Evolutionary conservation across 345 rosid species (phyloP).

Genomic region (Camelina sativa): DNA sequence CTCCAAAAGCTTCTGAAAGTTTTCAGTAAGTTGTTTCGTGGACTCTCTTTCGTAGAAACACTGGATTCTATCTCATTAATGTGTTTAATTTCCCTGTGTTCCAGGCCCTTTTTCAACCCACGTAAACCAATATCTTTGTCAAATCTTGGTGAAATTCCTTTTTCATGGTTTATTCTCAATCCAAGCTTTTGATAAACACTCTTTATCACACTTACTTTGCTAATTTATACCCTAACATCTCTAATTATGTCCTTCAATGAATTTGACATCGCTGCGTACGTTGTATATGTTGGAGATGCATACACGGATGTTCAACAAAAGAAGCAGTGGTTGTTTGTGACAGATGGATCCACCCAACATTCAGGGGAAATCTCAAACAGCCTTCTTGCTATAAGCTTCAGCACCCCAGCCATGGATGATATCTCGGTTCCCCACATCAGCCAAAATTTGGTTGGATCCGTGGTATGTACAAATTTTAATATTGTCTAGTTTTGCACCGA

Average conservation of each 20-base stretch:
- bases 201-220: slow-evolving; percentile 8
- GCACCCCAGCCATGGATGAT: slow-evolving; percentile 57
- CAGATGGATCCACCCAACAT: slow-evolving; percentile 63
- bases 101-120: slow-evolving; percentile 89
- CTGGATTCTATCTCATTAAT: slow-evolving; percentile 26
- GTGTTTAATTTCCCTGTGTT: slow-evolving; percentile 23
- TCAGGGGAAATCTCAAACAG: slow-evolving; percentile 57
- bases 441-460: slow-evolving; percentile 78
- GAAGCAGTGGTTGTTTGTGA: slow-evolving; percentile 94
- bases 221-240: slow-evolving; percentile 8
- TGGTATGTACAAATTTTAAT: slow-evolving; percentile 54
- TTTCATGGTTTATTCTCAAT: slow-evolving; percentile 21
- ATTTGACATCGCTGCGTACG: slow-evolving; percentile 77
- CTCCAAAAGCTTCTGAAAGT: slow-evolving; percentile 50
- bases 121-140: slow-evolving; percentile 63
- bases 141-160: slow-evolving; percentile 73
- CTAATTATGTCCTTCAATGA: slow-evolving; percentile 52
- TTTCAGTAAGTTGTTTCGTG: slow-evolving; percentile 58
- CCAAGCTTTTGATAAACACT: slow-evolving; percentile 1
- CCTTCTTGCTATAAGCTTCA: slow-evolving; percentile 86
- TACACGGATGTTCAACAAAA: slow-evolving; percentile 54
- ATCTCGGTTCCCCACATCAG: slow-evolving; percentile 58
- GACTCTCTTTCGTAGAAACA: slow-evolving; percentile 26
- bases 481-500: neutral
- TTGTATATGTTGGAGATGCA: slow-evolving; percentile 81